These are phyloP conservation scores for Aspergillus ustus DNA, from an alignment of 2,329 filamentous ascomycete genomes.

Conservation along the genomic window DNA sequence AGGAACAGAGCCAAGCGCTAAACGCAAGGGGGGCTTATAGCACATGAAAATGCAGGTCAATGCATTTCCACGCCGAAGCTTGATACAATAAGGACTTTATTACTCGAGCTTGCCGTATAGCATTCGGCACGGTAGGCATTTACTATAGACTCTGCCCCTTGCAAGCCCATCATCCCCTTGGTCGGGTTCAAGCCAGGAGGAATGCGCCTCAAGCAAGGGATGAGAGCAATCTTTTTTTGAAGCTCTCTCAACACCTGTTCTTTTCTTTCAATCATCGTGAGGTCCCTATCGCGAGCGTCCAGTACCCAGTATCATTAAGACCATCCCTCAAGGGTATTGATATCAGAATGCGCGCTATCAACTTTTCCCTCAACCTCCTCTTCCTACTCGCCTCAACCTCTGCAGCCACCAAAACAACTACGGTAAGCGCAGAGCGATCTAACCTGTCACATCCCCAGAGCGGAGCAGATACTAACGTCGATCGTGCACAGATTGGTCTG, in stretches of 20 bases:
- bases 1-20: neutral
- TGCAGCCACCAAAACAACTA: constrained; percentile 8
- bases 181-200: neutral
- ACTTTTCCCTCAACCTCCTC: neutral
- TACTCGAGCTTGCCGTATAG: neutral
- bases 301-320: neutral
- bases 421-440: neutral
- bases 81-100: neutral
- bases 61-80: neutral
- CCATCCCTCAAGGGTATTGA: neutral
- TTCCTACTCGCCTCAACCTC: constrained; percentile 1
- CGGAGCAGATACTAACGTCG: neutral
- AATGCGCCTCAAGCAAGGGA: constrained; percentile 6
- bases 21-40: neutral
- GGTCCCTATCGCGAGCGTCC: neutral
- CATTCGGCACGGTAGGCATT: too few species aligned
- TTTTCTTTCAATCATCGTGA: neutral
- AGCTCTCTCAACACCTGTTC: neutral
- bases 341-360: constrained; percentile 2
- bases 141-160: neutral
- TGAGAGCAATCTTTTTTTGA: neutral
- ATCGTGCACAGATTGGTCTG: constrained; percentile 17
- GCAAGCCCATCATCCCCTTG: neutral
- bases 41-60: neutral
- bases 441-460: neutral